These are phyloP conservation scores for Yamadazyma diospyri DNA, from an alignment of 1,139 yeast species.

Conservation along the genomic window DNA sequence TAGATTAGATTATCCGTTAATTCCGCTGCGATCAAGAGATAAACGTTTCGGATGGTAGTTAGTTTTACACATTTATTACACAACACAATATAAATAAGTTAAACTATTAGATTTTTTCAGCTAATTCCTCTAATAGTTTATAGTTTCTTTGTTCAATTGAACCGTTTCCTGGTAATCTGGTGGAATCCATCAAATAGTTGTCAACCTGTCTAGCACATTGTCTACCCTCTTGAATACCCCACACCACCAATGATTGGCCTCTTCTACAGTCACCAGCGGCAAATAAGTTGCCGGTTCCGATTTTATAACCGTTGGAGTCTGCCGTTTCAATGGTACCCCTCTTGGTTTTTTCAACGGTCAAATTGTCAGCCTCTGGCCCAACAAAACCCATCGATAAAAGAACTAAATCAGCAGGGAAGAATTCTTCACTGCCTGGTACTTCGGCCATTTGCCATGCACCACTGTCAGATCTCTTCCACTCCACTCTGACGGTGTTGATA, in stretches of 20 bases:
- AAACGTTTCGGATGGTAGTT: no score
- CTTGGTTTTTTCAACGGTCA: constrained; percentile 68
- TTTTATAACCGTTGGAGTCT: constrained; percentile 68
- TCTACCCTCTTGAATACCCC: constrained; percentile 99
- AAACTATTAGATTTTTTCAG: constrained; percentile 46
- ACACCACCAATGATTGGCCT: constrained; percentile 96
- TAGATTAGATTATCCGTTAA: no score
- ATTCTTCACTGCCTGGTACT: constrained; percentile 90
- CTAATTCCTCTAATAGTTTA: constrained; percentile 69
- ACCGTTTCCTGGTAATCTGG: constrained; percentile 91
- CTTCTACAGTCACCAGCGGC: constrained; percentile 99
- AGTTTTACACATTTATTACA: constrained; percentile 4
- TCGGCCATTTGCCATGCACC: constrained; percentile 99
- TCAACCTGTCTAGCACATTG: constrained; percentile 97
- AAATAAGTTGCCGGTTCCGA: constrained; percentile 62
- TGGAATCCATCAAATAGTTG: constrained; percentile 66
- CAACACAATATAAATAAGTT: constrained; percentile 3
- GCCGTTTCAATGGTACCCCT: constrained; percentile 83
- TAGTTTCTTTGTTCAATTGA: constrained; percentile 83
- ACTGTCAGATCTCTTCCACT: constrained; percentile 92
- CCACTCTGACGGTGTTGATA: constrained; percentile 93
- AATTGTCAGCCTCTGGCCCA: constrained; percentile 88
- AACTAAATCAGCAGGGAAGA: constrained; percentile 92
- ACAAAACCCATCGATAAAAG: constrained; percentile 95
- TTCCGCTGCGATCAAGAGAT: no score